Percentiles rank a stretch among this genome's conserved stretches.
phyloP scores from a whole-genome alignment of 1,139 yeast species.

The Kluyveromyces marxianus region DNA sequence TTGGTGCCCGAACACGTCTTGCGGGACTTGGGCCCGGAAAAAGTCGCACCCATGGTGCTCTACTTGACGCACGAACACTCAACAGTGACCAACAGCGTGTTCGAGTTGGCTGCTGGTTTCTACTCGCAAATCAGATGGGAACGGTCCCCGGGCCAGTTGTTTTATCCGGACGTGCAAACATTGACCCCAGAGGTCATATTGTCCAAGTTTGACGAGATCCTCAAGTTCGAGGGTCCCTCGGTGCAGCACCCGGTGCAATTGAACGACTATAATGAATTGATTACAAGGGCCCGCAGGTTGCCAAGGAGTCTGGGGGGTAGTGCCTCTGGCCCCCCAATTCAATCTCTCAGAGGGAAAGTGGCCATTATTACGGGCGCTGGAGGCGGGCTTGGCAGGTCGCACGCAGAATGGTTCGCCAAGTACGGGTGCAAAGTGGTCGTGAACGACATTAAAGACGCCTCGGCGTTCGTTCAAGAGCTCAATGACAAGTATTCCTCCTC shows the following conservation, averaged over 20 bases:
- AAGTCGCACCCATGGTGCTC: conserved; percentile 83
- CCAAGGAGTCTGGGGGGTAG: conserved; percentile 47
- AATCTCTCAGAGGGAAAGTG: conserved; percentile 71
- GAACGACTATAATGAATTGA: conserved; percentile 52
- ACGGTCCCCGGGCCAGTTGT: conserved; percentile 77
- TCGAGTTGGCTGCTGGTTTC: conserved; percentile 92
- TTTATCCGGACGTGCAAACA: conserved; percentile 61
- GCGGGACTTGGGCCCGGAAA: conserved; percentile 76
- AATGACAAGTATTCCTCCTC: conserved; percentile 54
- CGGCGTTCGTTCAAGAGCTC: conserved; percentile 70
- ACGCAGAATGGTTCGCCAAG: conserved; percentile 76
- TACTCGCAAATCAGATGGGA: conserved; percentile 94
- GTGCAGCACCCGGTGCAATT: conserved; percentile 60
- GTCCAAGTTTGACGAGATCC: conserved; percentile 55
- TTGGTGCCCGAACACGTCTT: conserved; percentile 80
- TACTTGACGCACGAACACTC: conserved; percentile 63
- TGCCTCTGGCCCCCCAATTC: conserved; percentile 32
- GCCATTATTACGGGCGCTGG: conserved; percentile 95
- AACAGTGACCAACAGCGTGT: conserved; percentile 61
- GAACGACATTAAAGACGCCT: conserved; percentile 79
- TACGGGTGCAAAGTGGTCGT: conserved; percentile 95
- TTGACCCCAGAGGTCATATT: conserved; percentile 85
- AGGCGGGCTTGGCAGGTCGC: conserved; percentile 88
- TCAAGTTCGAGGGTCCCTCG: conserved; percentile 54
- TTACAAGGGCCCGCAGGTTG: conserved; percentile 44